Evolutionary conservation across 306 rosid genomes (phyloP).

Genomic region (Fragaria vesca): DNA sequence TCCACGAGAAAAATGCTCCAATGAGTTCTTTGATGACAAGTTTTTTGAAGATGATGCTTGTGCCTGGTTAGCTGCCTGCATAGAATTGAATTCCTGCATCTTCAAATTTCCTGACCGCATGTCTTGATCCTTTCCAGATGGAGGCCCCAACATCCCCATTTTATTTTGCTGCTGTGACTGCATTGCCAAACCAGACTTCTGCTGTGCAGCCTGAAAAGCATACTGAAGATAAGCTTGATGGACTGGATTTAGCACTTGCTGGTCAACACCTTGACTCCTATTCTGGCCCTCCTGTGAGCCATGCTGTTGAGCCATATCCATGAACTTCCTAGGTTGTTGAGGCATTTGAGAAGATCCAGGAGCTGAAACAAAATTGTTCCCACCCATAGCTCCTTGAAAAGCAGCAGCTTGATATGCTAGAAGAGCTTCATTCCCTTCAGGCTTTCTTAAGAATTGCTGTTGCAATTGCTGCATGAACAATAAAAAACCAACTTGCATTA

Average conservation of each 20-base stretch:
- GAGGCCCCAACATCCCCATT: conserved; percentile 66
- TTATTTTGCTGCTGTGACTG: conserved; percentile 81
- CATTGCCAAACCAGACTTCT: conserved; percentile 69
- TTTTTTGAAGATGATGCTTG: conserved; percentile 62
- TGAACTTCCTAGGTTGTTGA: conserved; percentile 74
- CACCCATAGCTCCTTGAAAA: conserved; percentile 64
- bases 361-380: conserved; percentile 56
- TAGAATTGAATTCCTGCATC: conserved; percentile 73
- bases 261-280: conserved; percentile 76
- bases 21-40: conserved; percentile 51
- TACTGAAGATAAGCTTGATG: conserved; percentile 78
- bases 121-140: conserved; percentile 76
- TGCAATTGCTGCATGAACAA: conserved; percentile 64
- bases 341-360: conserved; percentile 63
- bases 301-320: conserved; percentile 69
- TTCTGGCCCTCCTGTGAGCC: conserved; percentile 66
- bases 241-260: conserved; percentile 60
- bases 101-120: conserved; percentile 68
- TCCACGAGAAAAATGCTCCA: conserved; percentile 66
- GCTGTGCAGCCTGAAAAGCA: conserved; percentile 59
- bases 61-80: conserved; percentile 58
- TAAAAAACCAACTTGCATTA: background rate
- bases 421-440: conserved; percentile 83
- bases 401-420: conserved; percentile 69
- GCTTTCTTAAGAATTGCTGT: conserved; percentile 73